phyloP scores from a whole-genome alignment of 768 basidiomycete genomes.

The Collybia sordida region DNA sequence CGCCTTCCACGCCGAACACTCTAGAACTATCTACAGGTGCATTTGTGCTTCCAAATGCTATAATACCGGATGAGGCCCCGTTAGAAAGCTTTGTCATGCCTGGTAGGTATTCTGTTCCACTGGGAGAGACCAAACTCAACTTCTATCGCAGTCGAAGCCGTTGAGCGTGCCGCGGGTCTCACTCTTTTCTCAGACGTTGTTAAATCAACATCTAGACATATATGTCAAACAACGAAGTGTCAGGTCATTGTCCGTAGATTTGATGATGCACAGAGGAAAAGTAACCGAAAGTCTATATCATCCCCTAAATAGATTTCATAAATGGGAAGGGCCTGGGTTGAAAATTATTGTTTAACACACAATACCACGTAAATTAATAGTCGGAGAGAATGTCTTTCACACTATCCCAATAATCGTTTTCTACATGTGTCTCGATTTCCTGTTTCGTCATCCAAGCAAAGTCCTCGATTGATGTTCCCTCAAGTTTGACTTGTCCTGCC shows the following conservation, averaged over 20 bases:
- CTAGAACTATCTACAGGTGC: constrained; percentile 86
- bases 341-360: too few species aligned
- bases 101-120: constrained; percentile 42
- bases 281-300: constrained; percentile 50
- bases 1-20: constrained; percentile 67
- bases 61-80: constrained; percentile 82
- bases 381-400: constrained; percentile 84
- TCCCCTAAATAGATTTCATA: constrained; percentile 39
- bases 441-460: constrained; percentile 96
- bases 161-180: constrained; percentile 88
- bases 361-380: constrained; percentile 31
- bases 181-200: constrained; percentile 82
- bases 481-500: constrained; percentile 76
- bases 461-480: constrained; percentile 55
- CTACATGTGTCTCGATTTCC: constrained; percentile 77
- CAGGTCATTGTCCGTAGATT: constrained; percentile 86
- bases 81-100: constrained; percentile 82
- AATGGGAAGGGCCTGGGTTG: too few species aligned
- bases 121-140: background rate
- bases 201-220: constrained; percentile 74
- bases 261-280: constrained; percentile 83
- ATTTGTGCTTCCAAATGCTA: constrained; percentile 94
- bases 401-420: constrained; percentile 69
- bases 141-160: constrained; percentile 70
- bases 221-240: constrained; percentile 89